Conservation (phyloP, 305 asterid genomes). For the Plantago lanceolata region DNA sequence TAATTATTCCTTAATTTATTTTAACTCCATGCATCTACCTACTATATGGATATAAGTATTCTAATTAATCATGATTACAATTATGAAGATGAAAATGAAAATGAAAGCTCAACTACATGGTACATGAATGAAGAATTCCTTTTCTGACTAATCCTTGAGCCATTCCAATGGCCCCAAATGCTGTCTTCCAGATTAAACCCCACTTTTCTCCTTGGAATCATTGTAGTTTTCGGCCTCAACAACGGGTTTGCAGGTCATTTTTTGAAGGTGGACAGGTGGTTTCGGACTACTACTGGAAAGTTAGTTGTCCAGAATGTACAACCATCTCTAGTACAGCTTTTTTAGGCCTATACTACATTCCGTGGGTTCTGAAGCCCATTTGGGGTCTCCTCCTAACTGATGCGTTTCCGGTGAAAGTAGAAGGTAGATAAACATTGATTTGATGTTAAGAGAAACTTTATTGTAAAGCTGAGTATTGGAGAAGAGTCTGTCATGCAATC, state of each 20-base stretch:
- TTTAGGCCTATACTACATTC: conserved; percentile 46
- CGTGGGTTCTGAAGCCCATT: conserved; percentile 63
- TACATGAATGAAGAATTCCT: too few species aligned
- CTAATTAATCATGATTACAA: too few species aligned
- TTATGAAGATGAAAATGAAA: too few species aligned
- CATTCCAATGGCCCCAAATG: conserved; percentile 56
- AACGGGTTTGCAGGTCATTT: conserved; percentile 49
- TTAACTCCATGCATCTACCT: too few species aligned
- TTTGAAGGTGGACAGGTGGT: conserved; percentile 59
- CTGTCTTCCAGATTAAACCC: conserved; percentile 40
- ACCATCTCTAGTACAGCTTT: conserved; percentile 56
- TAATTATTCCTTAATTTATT: too few species aligned
- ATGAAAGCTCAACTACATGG: too few species aligned
- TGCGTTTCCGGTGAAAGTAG: conserved; percentile 39
- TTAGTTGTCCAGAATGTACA: conserved; percentile 58
- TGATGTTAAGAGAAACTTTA: background rate
- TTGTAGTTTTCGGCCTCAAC: conserved; percentile 53
- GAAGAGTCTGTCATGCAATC: background rate
- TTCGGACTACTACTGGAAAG: conserved; percentile 64
- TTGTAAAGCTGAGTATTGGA: background rate
- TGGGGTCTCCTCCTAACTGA: conserved; percentile 68
- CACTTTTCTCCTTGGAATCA: conserved; percentile 49
- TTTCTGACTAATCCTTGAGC: conserved; percentile 30
- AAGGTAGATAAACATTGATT: background rate
- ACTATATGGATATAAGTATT: too few species aligned